Evolutionary conservation across 768 basidiomycete genomes (phyloP).

Genomic region (Dentipellis sp.): DNA sequence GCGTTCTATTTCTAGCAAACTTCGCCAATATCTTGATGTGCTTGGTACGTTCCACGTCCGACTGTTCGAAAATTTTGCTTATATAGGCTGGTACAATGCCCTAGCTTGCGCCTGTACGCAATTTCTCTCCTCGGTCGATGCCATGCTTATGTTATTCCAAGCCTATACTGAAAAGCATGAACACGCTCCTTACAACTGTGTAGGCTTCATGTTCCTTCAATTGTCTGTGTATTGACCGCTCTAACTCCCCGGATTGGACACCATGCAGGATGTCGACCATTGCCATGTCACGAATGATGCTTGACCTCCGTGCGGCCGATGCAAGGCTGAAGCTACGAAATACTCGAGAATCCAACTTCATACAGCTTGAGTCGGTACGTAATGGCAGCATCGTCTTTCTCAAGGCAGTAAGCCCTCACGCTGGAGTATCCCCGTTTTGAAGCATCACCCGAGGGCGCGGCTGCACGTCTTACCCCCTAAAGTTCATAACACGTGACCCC

Average conservation of each 20-base stretch:
- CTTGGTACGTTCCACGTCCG: not conserved
- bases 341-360: too few relatives aligned
- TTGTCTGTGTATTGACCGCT: too few relatives aligned
- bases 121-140: not conserved
- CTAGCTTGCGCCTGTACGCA: not conserved
- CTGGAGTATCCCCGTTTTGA: too few relatives aligned
- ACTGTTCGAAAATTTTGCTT: not conserved
- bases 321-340: too few relatives aligned
- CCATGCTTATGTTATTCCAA: not conserved
- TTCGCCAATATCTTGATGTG: not conserved
- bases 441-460: too few relatives aligned
- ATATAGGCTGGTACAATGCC: not conserved
- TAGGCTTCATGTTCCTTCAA: not conserved
- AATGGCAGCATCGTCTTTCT: too few relatives aligned
- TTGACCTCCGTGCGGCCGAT: not conserved
- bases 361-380: too few relatives aligned
- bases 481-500: too few relatives aligned
- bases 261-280: not conserved
- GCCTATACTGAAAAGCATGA: not conserved
- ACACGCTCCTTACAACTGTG: not conserved
- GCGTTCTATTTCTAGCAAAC: not conserved
- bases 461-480: too few relatives aligned
- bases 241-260: not conserved
- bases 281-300: not conserved
- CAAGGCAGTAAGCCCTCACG: too few relatives aligned